Evolutionary conservation across 805 yeast genomes (phyloP).

Genomic region (Spathaspora sp.): DNA sequence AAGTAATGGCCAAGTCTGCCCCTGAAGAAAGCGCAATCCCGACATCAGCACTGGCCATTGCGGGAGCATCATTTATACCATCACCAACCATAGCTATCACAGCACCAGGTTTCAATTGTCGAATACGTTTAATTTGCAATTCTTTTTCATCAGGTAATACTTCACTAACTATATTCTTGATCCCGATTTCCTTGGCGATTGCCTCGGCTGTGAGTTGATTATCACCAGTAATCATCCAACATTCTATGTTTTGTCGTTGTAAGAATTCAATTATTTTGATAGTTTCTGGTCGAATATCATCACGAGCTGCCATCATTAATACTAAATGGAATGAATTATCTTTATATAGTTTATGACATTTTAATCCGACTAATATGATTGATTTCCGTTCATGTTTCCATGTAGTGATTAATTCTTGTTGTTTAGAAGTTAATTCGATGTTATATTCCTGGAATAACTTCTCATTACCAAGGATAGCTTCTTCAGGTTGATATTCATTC

Average conservation of each 20-base stretch:
- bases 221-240: conserved; percentile 81
- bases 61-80: conserved; percentile 83
- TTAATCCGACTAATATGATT: conserved; percentile 51
- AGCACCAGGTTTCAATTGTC: conserved; percentile 26
- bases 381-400: conserved; percentile 71
- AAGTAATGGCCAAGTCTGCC: conserved; percentile 69
- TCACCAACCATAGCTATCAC: conserved; percentile 80
- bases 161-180: conserved; percentile 57
- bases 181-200: conserved; percentile 62
- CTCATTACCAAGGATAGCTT: conserved; percentile 59
- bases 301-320: conserved; percentile 58
- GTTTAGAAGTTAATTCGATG: conserved; percentile 29
- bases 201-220: conserved; percentile 63
- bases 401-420: conserved; percentile 26
- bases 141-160: conserved; percentile 76
- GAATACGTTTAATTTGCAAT: conserved; percentile 52
- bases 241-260: conserved; percentile 42
- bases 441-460: conserved; percentile 47
- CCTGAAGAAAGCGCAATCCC: conserved; percentile 78
- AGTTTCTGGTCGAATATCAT: conserved; percentile 58
- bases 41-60: conserved; percentile 69
- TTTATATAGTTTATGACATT: conserved; percentile 22
- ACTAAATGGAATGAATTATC: conserved; percentile 33
- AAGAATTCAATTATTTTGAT: conserved; percentile 40
- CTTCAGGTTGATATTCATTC: conserved; percentile 28